Evolutionary conservation across 116 monocot species (phyloP).

Genomic region (Cymodocea nodosa): DNA sequence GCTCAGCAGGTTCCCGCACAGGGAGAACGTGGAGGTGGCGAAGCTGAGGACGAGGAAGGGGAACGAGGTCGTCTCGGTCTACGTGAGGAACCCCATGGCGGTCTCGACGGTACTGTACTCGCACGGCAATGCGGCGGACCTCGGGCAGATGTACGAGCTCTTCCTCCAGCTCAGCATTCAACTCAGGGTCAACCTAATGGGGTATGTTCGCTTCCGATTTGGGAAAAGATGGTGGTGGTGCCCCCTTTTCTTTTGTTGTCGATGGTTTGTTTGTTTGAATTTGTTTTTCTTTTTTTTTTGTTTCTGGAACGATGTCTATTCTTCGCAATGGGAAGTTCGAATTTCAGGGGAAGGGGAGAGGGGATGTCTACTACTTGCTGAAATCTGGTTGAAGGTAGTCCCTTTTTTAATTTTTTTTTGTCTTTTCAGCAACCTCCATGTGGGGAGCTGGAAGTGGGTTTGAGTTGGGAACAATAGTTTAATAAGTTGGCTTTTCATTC

Average conservation of each 20-base stretch:
- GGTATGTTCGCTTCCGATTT: conserved; percentile 22
- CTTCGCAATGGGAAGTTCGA: too few species aligned
- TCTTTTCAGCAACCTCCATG: too few species aligned
- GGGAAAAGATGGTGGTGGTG: too few species aligned
- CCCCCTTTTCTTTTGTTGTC: neutral
- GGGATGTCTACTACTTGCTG: too few species aligned
- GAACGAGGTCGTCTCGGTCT: conserved; percentile 38
- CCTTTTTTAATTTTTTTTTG: too few species aligned
- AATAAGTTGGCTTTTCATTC: too few species aligned
- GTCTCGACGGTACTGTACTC: conserved; percentile 56
- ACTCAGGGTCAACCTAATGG: conserved; percentile 56
- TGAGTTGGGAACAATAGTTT: too few species aligned
- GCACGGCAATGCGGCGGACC: conserved; percentile 75
- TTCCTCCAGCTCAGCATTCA: conserved; percentile 60
- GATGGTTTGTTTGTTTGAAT: neutral
- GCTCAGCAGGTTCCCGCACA: conserved; percentile 41
- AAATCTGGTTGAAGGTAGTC: too few species aligned
- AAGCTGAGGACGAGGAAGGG: conserved; percentile 36
- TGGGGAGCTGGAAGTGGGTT: too few species aligned
- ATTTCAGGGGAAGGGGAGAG: too few species aligned
- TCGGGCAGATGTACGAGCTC: conserved; percentile 77
- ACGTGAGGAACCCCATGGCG: conserved; percentile 56
- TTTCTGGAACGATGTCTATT: too few species aligned
- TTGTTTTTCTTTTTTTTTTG: neutral
- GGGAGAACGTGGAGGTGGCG: conserved; percentile 63